phyloP scores from a whole-genome alignment of 352 stramenopile genomes.

The Achlya hypogyna region DNA sequence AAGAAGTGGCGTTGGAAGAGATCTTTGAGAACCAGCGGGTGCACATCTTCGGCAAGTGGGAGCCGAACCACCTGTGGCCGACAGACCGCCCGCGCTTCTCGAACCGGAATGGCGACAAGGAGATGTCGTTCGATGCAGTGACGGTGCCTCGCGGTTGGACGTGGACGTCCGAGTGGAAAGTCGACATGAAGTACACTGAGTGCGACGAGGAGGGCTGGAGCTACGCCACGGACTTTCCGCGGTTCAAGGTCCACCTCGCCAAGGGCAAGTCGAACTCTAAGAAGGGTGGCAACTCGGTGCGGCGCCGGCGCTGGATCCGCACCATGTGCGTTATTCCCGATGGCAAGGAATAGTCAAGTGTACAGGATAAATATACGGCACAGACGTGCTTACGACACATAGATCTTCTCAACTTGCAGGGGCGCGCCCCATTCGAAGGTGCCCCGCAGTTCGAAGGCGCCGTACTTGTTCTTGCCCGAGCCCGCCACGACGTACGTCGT shows the following conservation, averaged over 20 bases:
- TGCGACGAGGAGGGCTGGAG: conserved; percentile 84
- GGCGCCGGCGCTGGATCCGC: conserved; percentile 71
- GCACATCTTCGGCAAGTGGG: conserved; percentile 83
- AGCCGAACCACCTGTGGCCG: conserved; percentile 69
- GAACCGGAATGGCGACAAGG: conserved; percentile 67
- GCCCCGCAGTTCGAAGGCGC: neutral
- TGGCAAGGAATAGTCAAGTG: neutral
- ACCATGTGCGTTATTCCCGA: conserved; percentile 43
- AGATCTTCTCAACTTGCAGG: conserved; percentile 12
- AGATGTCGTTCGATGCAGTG: conserved; percentile 73
- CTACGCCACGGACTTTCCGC: conserved; percentile 77
- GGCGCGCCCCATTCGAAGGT: conserved; percentile 8
- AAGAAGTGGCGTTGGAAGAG: conserved; percentile 59
- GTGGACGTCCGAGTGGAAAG: conserved; percentile 78
- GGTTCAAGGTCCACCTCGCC: conserved; percentile 74
- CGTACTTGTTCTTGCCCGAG: conserved; percentile 14
- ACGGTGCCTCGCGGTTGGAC: conserved; percentile 63
- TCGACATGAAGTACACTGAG: conserved; percentile 83
- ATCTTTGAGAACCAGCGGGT: conserved; percentile 85
- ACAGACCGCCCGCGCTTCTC: conserved; percentile 74
- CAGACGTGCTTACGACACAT: neutral
- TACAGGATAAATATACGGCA: conserved; percentile 6
- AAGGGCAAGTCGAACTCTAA: conserved; percentile 74
- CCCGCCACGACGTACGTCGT: conserved; percentile 7
- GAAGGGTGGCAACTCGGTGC: conserved; percentile 57